Evolutionary conservation across 331 rosid genomes (phyloP), one percentile per base, ranked within the genome.

Genomic region (Quercus lobata): DNA sequence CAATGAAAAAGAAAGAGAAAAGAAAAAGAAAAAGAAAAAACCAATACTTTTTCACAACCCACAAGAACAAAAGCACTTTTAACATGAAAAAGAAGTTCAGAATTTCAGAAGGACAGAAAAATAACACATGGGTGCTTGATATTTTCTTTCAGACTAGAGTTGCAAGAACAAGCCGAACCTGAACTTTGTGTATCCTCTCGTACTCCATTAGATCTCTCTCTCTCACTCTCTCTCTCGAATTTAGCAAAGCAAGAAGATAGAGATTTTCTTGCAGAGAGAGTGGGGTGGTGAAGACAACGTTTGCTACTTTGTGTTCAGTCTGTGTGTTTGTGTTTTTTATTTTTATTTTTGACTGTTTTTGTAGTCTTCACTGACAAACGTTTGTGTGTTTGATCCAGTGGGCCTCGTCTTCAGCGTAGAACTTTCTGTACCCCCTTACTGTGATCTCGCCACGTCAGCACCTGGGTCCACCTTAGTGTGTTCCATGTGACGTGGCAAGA

Each of bases 111-210:
- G 57, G 7, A 61, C 25, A 4, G 57, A 44, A 41, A 55, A 81
- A 56, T 30, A 9, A 32, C 9, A 73, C 7, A 66, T 14, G 77
- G 77, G 82, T 19, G 14, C 44, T 44, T 35, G 52, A 11, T 55
- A 5, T 57, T 58, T 25, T 57, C 24, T n/a, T 32, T 32, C 32
- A 62, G 22, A 41, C 12, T 8, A 41, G 44, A 5, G 29, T 9
- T 41, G 78, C 56, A 82, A 80, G 78, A 44, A 74, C 55, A 63
- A 73, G 70, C n/a, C 76, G 76, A 82, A 94, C 98, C 97, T 92
- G 98, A 86, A 84, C 87, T 88, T 92, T 91, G 81, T 90, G 86
- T 75, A 94, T 92, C 83, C 98, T 90, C 78, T 94, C 98, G 84
- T 94, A 94, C 77, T 94, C 98, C 98, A 92, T 94, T 84, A 77